Evolutionary conservation across 106 monocot species (phyloP).

Genomic region (Acanthochlamys bracteata): DNA sequence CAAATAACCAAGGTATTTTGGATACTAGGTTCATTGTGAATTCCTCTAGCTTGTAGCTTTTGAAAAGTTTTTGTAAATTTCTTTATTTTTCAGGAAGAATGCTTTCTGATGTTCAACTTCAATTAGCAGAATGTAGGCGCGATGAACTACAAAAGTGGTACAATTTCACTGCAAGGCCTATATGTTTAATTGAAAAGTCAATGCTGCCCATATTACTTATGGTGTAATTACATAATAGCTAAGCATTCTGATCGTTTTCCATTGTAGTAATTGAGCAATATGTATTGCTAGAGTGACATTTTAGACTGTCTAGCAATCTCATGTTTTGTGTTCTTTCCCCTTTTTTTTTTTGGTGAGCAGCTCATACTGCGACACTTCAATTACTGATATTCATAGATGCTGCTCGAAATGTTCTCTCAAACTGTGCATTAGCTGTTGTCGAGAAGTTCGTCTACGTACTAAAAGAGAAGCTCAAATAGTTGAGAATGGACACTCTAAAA

Average conservation of each 20-base stretch:
- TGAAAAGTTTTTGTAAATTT: slow-evolving; percentile 4
- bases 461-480: background rate
- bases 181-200: background rate
- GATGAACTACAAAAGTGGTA: slow-evolving; percentile 42
- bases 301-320: background rate
- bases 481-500: background rate
- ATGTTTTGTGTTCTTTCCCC: slow-evolving; percentile 3
- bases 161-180: background rate
- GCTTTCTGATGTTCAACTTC: slow-evolving; percentile 28
- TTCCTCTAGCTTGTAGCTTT: background rate
- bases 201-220: background rate
- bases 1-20: slow-evolving; percentile 44
- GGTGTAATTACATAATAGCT: background rate
- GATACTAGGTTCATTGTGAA: background rate
- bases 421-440: slow-evolving; percentile 45
- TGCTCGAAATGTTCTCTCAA: slow-evolving; percentile 49
- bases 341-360: slow-evolving; percentile 15
- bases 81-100: slow-evolving; percentile 26
- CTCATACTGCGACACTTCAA: slow-evolving; percentile 27
- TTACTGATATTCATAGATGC: slow-evolving; percentile 34
- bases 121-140: slow-evolving; percentile 21
- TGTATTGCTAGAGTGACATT: background rate
- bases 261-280: background rate
- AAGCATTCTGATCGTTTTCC: background rate
- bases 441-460: slow-evolving; percentile 20